Evolutionary conservation across 768 basidiomycete genomes (phyloP).

Genomic region (Mycena alexandri): DNA sequence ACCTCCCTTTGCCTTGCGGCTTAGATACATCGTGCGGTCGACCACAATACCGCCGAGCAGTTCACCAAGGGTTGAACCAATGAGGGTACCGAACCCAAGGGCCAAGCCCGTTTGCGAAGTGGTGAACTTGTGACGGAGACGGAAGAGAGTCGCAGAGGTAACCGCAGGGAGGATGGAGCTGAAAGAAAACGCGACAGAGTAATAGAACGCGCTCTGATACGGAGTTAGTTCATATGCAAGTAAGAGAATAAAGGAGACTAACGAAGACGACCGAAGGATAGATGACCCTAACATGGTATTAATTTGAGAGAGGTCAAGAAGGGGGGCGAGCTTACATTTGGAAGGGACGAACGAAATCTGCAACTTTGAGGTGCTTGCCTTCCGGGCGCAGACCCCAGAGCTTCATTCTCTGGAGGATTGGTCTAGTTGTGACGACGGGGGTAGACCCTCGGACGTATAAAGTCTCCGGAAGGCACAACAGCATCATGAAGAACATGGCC

Average conservation of each 20-base stretch:
- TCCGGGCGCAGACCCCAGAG: constrained; percentile 34
- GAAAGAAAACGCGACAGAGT: constrained; percentile 29
- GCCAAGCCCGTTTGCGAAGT: constrained; percentile 35
- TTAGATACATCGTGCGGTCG: constrained; percentile 35
- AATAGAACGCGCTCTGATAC: constrained; percentile 28
- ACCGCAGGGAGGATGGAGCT: constrained; percentile 38
- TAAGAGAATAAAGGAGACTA: neutral
- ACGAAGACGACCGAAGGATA: constrained; percentile 31
- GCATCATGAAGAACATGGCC: constrained; percentile 36
- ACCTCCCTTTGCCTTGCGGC: constrained; percentile 24
- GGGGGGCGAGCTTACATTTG: constrained; percentile 25
- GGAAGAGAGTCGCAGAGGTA: constrained; percentile 39
- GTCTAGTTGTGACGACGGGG: constrained; percentile 23
- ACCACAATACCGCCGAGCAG: constrained; percentile 36
- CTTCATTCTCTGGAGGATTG: constrained; percentile 30
- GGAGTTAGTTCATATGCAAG: no score
- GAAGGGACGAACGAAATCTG: constrained; percentile 35
- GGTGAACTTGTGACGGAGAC: constrained; percentile 26
- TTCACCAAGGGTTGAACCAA: constrained; percentile 35
- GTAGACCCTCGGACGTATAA: constrained; percentile 29
- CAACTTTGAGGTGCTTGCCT: constrained; percentile 30
- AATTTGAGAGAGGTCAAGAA: neutral
- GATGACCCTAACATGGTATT: constrained; percentile 13
- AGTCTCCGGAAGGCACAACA: constrained; percentile 39
- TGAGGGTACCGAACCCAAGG: constrained; percentile 34